Evolutionary conservation across 352 stramenopile species (phyloP).

Genomic region (Lagenidium giganteum): DNA sequence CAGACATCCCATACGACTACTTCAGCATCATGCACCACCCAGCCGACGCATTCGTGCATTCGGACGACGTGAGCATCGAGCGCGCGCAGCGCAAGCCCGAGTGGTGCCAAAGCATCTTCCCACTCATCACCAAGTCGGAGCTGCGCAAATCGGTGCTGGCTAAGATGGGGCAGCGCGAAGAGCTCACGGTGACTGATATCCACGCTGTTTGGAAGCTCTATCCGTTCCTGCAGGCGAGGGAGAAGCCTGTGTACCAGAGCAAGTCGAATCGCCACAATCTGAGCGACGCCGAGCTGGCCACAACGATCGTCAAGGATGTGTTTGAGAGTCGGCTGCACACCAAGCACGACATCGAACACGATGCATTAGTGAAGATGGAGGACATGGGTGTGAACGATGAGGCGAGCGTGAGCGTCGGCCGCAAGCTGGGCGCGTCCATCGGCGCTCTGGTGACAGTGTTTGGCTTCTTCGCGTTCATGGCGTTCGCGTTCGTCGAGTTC

Average conservation of each 20-base stretch:
- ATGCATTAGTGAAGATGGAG: not conserved
- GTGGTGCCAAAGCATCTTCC: conserved; percentile 73
- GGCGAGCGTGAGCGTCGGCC: conserved; percentile 16
- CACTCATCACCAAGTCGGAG: conserved; percentile 38
- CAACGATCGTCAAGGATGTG: conserved; percentile 17
- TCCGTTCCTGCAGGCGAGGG: conserved; percentile 42
- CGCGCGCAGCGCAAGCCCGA: not conserved
- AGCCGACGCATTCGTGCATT: conserved; percentile 54
- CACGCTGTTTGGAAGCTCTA: conserved; percentile 74
- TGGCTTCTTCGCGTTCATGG: conserved; percentile 36
- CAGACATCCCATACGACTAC: conserved; percentile 45
- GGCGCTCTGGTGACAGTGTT: conserved; percentile 42
- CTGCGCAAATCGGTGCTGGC: conserved; percentile 50
- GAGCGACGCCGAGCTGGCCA: too few relatives aligned
- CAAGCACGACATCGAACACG: conserved; percentile 34
- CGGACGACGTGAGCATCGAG: conserved; percentile 2
- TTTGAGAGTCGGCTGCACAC: conserved; percentile 66
- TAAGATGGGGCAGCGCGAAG: conserved; percentile 70
- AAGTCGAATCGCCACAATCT: not conserved
- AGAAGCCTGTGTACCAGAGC: conserved; percentile 12
- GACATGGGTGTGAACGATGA: conserved; percentile 1
- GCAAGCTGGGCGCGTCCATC: conserved; percentile 40
- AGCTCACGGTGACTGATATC: conserved; percentile 65
- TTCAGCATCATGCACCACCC: conserved; percentile 76
- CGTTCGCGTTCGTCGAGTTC: conserved; percentile 31